These are phyloP conservation scores for Dendrostoma leiphaemia DNA, from an alignment of 2,329 filamentous ascomycete genomes.

Conservation along the genomic window DNA sequence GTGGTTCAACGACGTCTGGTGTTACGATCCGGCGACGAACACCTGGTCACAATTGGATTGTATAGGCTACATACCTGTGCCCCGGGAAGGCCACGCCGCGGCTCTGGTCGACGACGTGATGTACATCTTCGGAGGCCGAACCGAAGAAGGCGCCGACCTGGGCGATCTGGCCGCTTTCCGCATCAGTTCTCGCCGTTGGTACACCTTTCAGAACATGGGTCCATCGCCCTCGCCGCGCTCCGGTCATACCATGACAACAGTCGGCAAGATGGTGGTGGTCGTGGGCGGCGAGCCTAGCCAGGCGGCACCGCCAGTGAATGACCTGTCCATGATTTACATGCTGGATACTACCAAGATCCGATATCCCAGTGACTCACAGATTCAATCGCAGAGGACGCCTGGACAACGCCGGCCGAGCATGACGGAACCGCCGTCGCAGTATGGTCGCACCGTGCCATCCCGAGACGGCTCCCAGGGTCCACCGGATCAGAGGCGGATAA, in stretches of 20 bases:
- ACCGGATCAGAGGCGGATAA: conserved; percentile 47
- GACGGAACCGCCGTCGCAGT: conserved; percentile 26
- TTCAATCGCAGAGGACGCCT: conserved; percentile 29
- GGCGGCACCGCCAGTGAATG: conserved; percentile 73
- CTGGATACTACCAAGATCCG: conserved; percentile 95
- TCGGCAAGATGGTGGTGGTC: conserved; percentile 88
- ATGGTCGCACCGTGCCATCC: conserved; percentile 37
- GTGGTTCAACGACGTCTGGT: conserved; percentile 99
- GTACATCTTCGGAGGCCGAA: conserved; percentile 97
- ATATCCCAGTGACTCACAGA: conserved; percentile 77
- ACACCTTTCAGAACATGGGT: conserved; percentile 99
- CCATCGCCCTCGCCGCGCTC: conserved; percentile 90
- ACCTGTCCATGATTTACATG: conserved; percentile 86
- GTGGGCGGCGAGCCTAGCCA: conserved; percentile 93
- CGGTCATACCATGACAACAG: conserved; percentile 95
- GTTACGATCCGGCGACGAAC: conserved; percentile 81
- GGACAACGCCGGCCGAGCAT: conserved; percentile 30
- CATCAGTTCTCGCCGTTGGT: conserved; percentile 83
- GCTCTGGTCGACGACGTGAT: conserved; percentile 95
- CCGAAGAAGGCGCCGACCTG: conserved; percentile 86
- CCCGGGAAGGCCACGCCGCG: conserved; percentile 91
- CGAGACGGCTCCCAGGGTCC: conserved; percentile 54
- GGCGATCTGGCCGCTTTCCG: conserved; percentile 84
- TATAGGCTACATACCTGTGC: conserved; percentile 93
- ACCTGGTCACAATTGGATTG: conserved; percentile 88